A percentile compares a stretch with the other conserved stretches of the same genome.
Evolutionary conservation across 2,329 filamentous ascomycete species (phyloP).

Genomic region (Ophiobolus disseminans): DNA sequence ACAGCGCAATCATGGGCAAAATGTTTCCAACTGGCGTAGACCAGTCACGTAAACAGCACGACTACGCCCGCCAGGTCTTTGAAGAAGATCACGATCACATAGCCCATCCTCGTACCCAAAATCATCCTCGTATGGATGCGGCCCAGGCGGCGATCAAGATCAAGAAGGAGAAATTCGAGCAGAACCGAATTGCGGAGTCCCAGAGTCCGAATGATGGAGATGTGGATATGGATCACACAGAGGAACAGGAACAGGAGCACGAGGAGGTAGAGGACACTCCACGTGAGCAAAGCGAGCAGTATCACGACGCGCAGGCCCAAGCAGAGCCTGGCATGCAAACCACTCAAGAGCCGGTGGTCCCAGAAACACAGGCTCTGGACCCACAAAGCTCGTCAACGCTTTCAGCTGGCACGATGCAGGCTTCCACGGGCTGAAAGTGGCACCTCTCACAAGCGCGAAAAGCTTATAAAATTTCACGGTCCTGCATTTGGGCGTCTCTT

Average conservation of each 20-base stretch:
- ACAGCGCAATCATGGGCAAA: slow-evolving; percentile 44
- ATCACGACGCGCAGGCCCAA: background rate
- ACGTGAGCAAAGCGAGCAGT: slow-evolving; percentile 22
- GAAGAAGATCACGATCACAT: slow-evolving; percentile 37
- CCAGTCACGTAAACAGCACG: slow-evolving; percentile 38
- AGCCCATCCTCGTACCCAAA: slow-evolving; percentile 26
- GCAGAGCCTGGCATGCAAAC: background rate
- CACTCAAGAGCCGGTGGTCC: background rate
- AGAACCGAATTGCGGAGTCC: slow-evolving; percentile 13
- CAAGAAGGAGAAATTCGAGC: slow-evolving; percentile 33
- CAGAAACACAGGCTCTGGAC: slow-evolving; percentile 8
- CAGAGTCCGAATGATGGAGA: slow-evolving; percentile 23
- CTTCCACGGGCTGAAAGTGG: background rate
- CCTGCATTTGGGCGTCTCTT: no score
- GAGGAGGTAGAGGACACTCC: slow-evolving; percentile 25
- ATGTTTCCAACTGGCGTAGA: slow-evolving; percentile 49
- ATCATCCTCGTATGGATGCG: slow-evolving; percentile 15
- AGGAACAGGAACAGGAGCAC: slow-evolving; percentile 28
- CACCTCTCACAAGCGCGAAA: no score
- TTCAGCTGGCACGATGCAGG: background rate
- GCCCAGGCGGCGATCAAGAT: slow-evolving; percentile 17
- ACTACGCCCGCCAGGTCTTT: slow-evolving; percentile 43
- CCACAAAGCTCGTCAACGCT: background rate
- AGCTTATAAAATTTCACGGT: no score
- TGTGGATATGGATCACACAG: slow-evolving; percentile 33